Evolutionary conservation across 106 monocot species (phyloP).

Genomic region (Amphibolis antarctica): DNA sequence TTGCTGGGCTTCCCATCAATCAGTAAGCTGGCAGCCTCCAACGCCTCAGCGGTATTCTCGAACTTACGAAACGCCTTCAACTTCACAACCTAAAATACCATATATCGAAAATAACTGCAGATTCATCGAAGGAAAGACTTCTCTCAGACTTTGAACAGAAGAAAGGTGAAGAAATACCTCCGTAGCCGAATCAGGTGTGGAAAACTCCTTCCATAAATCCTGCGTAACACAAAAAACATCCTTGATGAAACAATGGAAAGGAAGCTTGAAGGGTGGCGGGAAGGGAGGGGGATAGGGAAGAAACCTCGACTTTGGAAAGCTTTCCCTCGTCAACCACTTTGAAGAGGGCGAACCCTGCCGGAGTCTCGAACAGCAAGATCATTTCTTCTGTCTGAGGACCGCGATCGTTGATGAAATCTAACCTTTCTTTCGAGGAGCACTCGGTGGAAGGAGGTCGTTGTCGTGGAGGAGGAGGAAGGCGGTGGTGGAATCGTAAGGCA

Average conservation of each 20-base stretch:
- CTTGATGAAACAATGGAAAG: not conserved
- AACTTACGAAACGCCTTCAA: slow-evolving; percentile 89
- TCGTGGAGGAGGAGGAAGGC: no score
- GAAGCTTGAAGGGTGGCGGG: not conserved
- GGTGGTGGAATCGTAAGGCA: no score
- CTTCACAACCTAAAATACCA: slow-evolving; percentile 48
- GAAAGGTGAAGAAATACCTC: slow-evolving; percentile 28
- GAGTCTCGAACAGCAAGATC: slow-evolving; percentile 26
- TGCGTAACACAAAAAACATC: slow-evolving; percentile 9
- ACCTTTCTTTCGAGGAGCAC: no score
- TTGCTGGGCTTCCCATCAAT: slow-evolving; percentile 95
- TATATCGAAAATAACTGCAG: not conserved
- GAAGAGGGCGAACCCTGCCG: slow-evolving; percentile 33
- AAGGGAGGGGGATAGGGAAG: not conserved
- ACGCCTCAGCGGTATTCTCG: slow-evolving; percentile 82
- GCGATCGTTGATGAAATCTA: no score
- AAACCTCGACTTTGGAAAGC: slow-evolving; percentile 31
- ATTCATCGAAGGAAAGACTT: not conserved
- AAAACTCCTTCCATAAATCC: slow-evolving; percentile 82
- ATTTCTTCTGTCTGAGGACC: not conserved
- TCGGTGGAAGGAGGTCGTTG: no score
- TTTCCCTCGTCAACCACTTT: slow-evolving; percentile 32
- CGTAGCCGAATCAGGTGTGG: slow-evolving; percentile 52
- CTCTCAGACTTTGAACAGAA: not conserved
- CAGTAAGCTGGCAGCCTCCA: slow-evolving; percentile 58